A percentile compares a stretch with the other conserved stretches of the same genome.
Evolutionary conservation across 257 asterid species (phyloP).

Genomic region (Ehretia macrophylla): DNA sequence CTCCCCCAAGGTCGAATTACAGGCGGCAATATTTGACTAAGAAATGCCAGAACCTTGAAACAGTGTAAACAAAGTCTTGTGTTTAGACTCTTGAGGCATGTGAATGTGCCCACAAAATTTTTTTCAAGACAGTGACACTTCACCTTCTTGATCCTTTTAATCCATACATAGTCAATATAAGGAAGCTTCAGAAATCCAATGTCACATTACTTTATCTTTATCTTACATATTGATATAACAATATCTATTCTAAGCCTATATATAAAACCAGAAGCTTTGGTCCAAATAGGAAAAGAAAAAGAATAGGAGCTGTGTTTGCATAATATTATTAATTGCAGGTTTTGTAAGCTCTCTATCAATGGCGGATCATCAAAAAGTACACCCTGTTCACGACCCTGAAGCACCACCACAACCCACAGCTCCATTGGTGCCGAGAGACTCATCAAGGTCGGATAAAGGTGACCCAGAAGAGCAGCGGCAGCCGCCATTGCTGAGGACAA

Average conservation of each 20-base stretch:
- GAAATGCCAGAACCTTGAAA: too few relatives aligned
- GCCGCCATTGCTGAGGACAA: constrained; percentile 23
- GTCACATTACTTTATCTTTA: not conserved
- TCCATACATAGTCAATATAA: too few relatives aligned
- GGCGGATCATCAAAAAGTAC: constrained; percentile 77
- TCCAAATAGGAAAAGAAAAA: too few relatives aligned
- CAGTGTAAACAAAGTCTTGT: too few relatives aligned
- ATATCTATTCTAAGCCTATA: not conserved
- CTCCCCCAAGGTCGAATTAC: too few relatives aligned
- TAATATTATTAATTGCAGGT: not conserved
- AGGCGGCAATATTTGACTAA: too few relatives aligned
- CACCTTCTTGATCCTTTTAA: too few relatives aligned
- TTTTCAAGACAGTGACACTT: too few relatives aligned
- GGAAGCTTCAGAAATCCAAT: not conserved
- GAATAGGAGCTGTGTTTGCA: not conserved
- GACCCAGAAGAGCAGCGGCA: constrained; percentile 48
- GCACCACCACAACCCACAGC: constrained; percentile 39
- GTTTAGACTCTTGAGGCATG: too few relatives aligned
- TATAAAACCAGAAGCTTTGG: not conserved
- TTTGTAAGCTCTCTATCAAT: constrained; percentile 16
- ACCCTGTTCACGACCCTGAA: constrained; percentile 61
- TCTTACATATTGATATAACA: not conserved
- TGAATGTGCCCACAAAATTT: too few relatives aligned
- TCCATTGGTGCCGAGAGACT: constrained; percentile 56
- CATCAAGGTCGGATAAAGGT: constrained; percentile 67